Conservation (phyloP, 1,139 yeast species). For the Zygotorulaspora mrakii region DNA sequence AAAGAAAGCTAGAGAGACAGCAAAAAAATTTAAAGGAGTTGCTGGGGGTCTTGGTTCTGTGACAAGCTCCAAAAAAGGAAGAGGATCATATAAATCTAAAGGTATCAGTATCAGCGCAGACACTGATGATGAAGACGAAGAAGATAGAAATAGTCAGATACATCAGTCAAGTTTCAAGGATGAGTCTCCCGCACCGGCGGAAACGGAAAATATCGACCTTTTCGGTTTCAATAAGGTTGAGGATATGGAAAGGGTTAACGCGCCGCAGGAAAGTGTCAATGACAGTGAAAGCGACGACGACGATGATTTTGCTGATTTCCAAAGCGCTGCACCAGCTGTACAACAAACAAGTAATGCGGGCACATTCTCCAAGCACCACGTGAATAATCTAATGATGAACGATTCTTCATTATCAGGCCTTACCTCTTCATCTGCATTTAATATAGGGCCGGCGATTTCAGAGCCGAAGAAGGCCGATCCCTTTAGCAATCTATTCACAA, state of each 20-base stretch:
- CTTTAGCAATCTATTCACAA: slow-evolving; percentile 73
- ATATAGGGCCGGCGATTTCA: slow-evolving; percentile 38
- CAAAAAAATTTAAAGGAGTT: slow-evolving; percentile 75
- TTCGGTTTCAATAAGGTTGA: slow-evolving; percentile 42
- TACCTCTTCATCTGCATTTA: slow-evolving; percentile 21
- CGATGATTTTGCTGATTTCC: slow-evolving; percentile 94
- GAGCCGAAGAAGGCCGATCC: slow-evolving; percentile 55
- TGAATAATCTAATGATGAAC: slow-evolving; percentile 15
- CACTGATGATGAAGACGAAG: slow-evolving; percentile 50
- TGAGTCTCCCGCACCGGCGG: slow-evolving; percentile 1
- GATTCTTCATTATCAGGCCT: slow-evolving; percentile 19
- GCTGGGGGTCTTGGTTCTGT: slow-evolving; percentile 49
- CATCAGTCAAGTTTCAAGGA: slow-evolving; percentile 11
- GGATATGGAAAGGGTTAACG: slow-evolving; percentile 11
- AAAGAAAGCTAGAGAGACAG: slow-evolving; percentile 79
- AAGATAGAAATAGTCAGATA: slow-evolving; percentile 41
- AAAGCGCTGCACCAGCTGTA: slow-evolving; percentile 57
- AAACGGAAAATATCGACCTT: slow-evolving; percentile 41
- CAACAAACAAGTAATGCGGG: slow-evolving; percentile 18
- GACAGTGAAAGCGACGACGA: slow-evolving; percentile 55
- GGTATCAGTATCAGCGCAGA: slow-evolving; percentile 42
- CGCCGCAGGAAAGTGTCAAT: slow-evolving; percentile 8
- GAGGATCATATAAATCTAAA: slow-evolving; percentile 26
- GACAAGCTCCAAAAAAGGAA: slow-evolving; percentile 32
- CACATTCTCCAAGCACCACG: slow-evolving; percentile 20